Evolutionary conservation across 768 basidiomycete species (phyloP).

Genomic region (Xerocomellus intermedius): DNA sequence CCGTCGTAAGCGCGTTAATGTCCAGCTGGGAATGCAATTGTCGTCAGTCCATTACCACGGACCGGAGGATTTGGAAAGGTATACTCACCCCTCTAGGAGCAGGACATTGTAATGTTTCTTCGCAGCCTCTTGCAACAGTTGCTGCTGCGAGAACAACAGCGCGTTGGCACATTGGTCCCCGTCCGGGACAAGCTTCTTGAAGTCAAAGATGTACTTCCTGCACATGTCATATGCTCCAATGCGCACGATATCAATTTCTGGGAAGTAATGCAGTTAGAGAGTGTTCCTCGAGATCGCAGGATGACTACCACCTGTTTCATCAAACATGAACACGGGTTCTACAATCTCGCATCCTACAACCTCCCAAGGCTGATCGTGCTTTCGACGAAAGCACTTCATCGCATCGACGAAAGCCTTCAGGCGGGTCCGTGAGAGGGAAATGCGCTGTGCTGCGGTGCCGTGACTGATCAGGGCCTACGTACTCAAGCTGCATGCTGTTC

Average conservation of each 20-base stretch:
- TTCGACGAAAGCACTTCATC: slow-evolving; percentile 49
- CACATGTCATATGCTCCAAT: slow-evolving; percentile 52
- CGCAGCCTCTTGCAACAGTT: slow-evolving; percentile 53
- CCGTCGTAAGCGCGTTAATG: slow-evolving; percentile 59
- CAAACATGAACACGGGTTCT: slow-evolving; percentile 62
- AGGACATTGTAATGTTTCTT: slow-evolving; percentile 62
- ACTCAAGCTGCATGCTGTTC: slow-evolving; percentile 13
- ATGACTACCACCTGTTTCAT: slow-evolving; percentile 52
- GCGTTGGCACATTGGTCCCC: slow-evolving; percentile 50
- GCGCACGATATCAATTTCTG: slow-evolving; percentile 61
- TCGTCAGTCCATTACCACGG: neutral
- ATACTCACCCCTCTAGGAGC: slow-evolving; percentile 62
- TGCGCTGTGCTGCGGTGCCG: slow-evolving; percentile 17
- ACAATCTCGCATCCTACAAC: slow-evolving; percentile 67
- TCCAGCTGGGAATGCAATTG: slow-evolving; percentile 50
- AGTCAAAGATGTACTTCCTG: slow-evolving; percentile 64
- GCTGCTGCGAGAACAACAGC: slow-evolving; percentile 61
- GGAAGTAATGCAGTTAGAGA: slow-evolving; percentile 6
- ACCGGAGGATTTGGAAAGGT: neutral
- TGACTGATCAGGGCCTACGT: slow-evolving; percentile 13
- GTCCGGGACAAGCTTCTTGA: slow-evolving; percentile 44
- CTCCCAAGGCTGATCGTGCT: slow-evolving; percentile 66
- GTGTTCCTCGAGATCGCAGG: slow-evolving; percentile 3
- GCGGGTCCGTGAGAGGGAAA: slow-evolving; percentile 16
- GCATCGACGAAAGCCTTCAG: slow-evolving; percentile 13